Evolutionary conservation across 2,329 filamentous ascomycete genomes (phyloP), one percentile per base, ranked within the genome.

Genomic region (Microdochium trichocladiopsis): DNA sequence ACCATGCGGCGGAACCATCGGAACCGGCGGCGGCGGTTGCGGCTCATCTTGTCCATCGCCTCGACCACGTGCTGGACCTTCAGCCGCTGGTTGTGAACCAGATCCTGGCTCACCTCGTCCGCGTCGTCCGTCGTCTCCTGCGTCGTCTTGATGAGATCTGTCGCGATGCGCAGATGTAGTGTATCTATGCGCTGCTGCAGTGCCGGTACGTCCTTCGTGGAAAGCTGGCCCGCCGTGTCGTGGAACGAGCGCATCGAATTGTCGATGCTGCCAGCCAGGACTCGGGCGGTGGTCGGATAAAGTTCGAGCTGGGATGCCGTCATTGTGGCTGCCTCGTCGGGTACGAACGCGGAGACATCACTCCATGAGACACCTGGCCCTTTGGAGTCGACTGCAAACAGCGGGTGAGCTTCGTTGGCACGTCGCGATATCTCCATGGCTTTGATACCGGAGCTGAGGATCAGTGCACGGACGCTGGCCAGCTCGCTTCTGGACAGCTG

Each of bases 401-500:
- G 65, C 18, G 69, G 64, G 49, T 68, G 69, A 10, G 67, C 64
- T 33, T 76, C 74, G 47, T 84, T 70, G 3, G 87, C 84, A 48
- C 86, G 81, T 3, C 84, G 79, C 25, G 78, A 77, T 51, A 96
- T 88, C 63, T 94, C 89, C 61, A 84, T 84, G 1, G 93, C 92
- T 70, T 95, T 95, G 63, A 96, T 85, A n/a, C 91, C 92, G 0
- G 90, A 90, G 56, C 86, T 88, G 22, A 95, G 75, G 41, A 96
- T 80, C 9, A 95, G 75, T 1, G 90, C 82, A 53, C 84, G 80
- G 2, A 92, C 78, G n/a, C 90, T 84, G 16, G 88, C 87, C 51
- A 95, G 79, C 60, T 96, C 93, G n/a, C 82, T 81, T 60, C 79
- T 83, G 10, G 78, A 84, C 25, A 88, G 67, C 11, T 65, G 66